These are phyloP conservation scores for Henckelia pumila DNA, from an alignment of 257 asterid genomes.

Conservation along the genomic window DNA sequence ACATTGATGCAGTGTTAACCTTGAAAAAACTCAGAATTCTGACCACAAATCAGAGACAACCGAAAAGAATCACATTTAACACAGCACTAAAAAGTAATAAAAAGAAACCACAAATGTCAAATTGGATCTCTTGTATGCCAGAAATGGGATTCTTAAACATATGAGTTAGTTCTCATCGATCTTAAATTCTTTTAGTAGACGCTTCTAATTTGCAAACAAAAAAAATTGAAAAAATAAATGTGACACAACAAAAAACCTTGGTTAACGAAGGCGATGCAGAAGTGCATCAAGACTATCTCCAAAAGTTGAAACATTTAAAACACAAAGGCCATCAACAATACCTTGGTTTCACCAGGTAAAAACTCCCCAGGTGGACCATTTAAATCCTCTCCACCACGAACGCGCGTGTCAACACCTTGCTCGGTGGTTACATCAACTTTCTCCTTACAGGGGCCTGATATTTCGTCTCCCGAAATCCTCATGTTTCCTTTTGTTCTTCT, in stretches of 20 bases:
- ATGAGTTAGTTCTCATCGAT: not conserved
- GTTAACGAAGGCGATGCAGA: not conserved
- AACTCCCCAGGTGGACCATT: slow-evolving; percentile 33
- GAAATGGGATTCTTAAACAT: not conserved
- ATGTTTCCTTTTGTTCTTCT: slow-evolving; percentile 72
- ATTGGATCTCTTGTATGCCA: not conserved
- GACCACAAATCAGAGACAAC: not conserved
- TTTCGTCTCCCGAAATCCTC: slow-evolving; percentile 45
- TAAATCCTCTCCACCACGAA: slow-evolving; percentile 43
- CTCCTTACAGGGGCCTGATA: slow-evolving; percentile 36
- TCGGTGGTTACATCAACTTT: slow-evolving; percentile 28
- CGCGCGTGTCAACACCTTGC: slow-evolving; percentile 33
- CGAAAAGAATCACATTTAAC: not conserved
- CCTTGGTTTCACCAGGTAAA: slow-evolving; percentile 42
- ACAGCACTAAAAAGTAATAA: not conserved
- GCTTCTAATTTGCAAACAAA: not conserved
- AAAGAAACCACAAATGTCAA: not conserved
- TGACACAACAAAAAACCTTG: not conserved
- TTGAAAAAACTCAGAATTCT: slow-evolving; percentile 8
- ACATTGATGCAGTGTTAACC: not conserved
- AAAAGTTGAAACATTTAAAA: not conserved
- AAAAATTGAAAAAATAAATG: no score
- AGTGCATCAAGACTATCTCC: not conserved
- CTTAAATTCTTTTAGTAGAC: not conserved
- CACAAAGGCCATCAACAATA: slow-evolving; percentile 21